These are phyloP conservation scores for Eimeria acervulina DNA, from an alignment of 169 alveolate species.

Conservation along the genomic window DNA sequence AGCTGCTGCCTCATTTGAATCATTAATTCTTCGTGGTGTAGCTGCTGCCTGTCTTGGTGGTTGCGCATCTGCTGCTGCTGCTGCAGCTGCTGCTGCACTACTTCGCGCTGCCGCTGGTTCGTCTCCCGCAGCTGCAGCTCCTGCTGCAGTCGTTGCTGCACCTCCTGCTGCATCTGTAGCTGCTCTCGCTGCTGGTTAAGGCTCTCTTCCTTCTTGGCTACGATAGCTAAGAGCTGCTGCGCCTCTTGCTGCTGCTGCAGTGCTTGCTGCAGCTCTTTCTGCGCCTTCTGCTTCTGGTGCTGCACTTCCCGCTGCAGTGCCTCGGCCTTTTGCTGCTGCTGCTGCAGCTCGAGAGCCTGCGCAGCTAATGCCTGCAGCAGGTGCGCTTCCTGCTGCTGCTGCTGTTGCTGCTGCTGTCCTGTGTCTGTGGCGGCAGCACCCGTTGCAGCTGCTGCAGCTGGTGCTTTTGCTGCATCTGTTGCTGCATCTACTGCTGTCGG, in stretches of 20 bases:
- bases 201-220: not conserved
- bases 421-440: not conserved
- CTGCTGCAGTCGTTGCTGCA: constrained; percentile 37
- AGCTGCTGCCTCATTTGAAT: constrained; percentile 54
- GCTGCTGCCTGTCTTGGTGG: constrained; percentile 47
- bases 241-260: constrained; percentile 48
- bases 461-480: not conserved
- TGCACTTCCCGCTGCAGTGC: not conserved
- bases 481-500: not conserved
- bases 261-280: constrained; percentile 30
- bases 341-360: constrained; percentile 9
- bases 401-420: constrained; percentile 13
- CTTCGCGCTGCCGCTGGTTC: constrained; percentile 38
- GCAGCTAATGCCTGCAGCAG: not conserved
- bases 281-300: constrained; percentile 50
- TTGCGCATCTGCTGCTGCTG: constrained; percentile 13
- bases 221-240: not conserved
- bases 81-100: constrained; percentile 60
- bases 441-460: not conserved
- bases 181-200: constrained; percentile 25
- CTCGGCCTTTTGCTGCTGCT: constrained; percentile 37
- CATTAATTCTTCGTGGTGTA: constrained; percentile 28
- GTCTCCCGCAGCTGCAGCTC: constrained; percentile 27
- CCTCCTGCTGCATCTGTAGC: constrained; percentile 43
- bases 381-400: constrained; percentile 23